A percentile compares a stretch with the other conserved stretches of the same genome.
Conservation (phyloP, 2,329 filamentous ascomycete genomes). For the Sarocladium kiliense region DNA sequence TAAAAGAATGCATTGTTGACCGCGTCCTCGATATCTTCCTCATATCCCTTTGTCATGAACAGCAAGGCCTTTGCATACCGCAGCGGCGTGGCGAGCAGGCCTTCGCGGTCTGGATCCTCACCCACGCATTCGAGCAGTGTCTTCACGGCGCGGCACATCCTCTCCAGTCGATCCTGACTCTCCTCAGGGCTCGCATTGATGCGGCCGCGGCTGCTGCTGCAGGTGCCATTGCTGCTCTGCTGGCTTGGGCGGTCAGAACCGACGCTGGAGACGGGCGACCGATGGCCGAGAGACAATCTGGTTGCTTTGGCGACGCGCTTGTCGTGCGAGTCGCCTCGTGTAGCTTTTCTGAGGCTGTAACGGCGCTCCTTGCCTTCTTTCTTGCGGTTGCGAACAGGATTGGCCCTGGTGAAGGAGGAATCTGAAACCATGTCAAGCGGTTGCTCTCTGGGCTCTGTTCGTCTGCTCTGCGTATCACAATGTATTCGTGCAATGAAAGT, state of each 20-base stretch:
- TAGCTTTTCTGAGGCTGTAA: neutral
- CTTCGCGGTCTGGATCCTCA: constrained; percentile 61
- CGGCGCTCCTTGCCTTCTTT: neutral
- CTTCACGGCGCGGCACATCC: constrained; percentile 56
- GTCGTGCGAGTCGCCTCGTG: neutral
- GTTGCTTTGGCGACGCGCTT: neutral
- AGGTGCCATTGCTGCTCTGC: constrained; percentile 12
- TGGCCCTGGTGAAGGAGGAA: neutral
- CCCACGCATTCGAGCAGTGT: constrained; percentile 65
- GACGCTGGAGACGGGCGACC: neutral
- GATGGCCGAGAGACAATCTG: neutral
- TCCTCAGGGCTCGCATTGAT: constrained; percentile 44
- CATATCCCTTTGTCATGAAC: constrained; percentile 93
- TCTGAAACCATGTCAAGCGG: neutral
- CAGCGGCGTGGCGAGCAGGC: constrained; percentile 64
- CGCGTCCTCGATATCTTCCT: constrained; percentile 85
- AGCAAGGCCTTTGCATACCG: constrained; percentile 94
- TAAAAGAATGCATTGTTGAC: constrained; percentile 94
- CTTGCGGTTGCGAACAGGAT: neutral
- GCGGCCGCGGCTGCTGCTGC: constrained; percentile 47
- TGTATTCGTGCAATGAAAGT: neutral
- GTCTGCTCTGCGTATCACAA: neutral
- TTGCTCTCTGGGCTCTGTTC: neutral
- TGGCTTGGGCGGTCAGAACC: neutral
- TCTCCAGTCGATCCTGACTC: constrained; percentile 45